Evolutionary conservation across 352 stramenopile species (phyloP).

Genomic region (Phytophthora agathidicida): DNA sequence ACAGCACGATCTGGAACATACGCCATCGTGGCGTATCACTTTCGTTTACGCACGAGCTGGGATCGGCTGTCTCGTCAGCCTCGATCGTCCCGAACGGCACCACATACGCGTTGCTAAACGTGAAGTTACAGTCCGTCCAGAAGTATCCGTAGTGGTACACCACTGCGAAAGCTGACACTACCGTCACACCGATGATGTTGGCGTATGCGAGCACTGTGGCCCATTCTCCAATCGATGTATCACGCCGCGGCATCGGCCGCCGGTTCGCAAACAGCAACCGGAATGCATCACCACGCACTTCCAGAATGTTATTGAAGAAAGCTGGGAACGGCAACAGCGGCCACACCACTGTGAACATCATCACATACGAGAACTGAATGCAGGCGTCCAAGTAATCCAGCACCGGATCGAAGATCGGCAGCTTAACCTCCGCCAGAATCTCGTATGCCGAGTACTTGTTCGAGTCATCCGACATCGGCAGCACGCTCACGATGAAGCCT

Average conservation of each 20-base stretch:
- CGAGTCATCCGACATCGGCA: slow-evolving; percentile 77
- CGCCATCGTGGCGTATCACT: slow-evolving; percentile 53
- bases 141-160: slow-evolving; percentile 90
- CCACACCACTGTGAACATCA: slow-evolving; percentile 93
- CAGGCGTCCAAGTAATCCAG: slow-evolving; percentile 89
- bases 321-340: slow-evolving; percentile 85
- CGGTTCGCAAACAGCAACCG: slow-evolving; percentile 81
- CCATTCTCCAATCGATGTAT: slow-evolving; percentile 87
- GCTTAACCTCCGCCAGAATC: slow-evolving; percentile 82
- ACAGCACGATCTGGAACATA: slow-evolving; percentile 85
- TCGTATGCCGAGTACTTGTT: slow-evolving; percentile 90
- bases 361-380: slow-evolving; percentile 91
- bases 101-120: slow-evolving; percentile 71
- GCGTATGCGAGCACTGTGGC: slow-evolving; percentile 83
- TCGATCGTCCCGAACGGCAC: slow-evolving; percentile 76
- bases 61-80: slow-evolving; percentile 32
- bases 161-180: slow-evolving; percentile 80
- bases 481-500: slow-evolving; percentile 66
- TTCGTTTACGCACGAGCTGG: slow-evolving; percentile 46
- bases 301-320: slow-evolving; percentile 89
- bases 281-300: slow-evolving; percentile 86
- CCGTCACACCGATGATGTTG: slow-evolving; percentile 87
- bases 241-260: slow-evolving; percentile 80
- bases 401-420: slow-evolving; percentile 84
- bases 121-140: slow-evolving; percentile 75